Base-by-base conservation (phyloP, 139 green algal species). In the Chlorella sp. region DNA sequence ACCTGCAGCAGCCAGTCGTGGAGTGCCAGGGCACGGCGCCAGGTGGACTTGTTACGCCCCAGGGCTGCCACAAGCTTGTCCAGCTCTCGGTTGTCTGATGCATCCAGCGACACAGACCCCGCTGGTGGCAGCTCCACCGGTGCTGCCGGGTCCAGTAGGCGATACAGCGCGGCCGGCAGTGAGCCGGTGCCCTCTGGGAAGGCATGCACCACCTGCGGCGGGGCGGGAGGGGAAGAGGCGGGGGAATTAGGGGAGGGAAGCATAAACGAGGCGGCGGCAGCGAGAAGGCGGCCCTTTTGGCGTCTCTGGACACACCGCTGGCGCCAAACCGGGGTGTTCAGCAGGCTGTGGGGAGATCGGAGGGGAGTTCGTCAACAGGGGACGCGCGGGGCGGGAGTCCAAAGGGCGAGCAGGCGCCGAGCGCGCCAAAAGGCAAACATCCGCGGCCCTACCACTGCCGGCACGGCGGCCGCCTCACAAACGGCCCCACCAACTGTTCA, bases 1-100 rank as follows among this genome's bases (percentile, higher is more conserved):
- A 80, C 83, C 40, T 92, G 91, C 86, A 96, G 92, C 77, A 98
- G 92, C 96, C 95, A 97, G 85, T 97, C 94, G 68, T 94, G 94
- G 81, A 98, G 88, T 86, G 95, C 24, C 76, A 98, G 91, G 0
- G 94, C 94, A 34, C 95, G 90, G 57, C 96, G 93, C 96, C 96
- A 98, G 24, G 96, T 98, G 53, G 93, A 90, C 68, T 95, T 96
- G 94, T 92, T 95, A 39, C 93, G 91, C 11, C 95, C 95, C 76
- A 98, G 87, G 0, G 91, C 89, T 7, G 92, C 90, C 40, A 98
- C 93, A 37, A 98, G 93, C 92, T 97, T 98, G 92, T 98, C 96
- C 71, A 98, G 93, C 92, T 97, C 96, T 61, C 94, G 90, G 92
- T 98, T 98, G 90, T 98, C 93, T 68, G 34, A 42, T 15, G 75